Conservation (phyloP, 202 grass and related monocot genomes). For the Panicum virgatum region DNA sequence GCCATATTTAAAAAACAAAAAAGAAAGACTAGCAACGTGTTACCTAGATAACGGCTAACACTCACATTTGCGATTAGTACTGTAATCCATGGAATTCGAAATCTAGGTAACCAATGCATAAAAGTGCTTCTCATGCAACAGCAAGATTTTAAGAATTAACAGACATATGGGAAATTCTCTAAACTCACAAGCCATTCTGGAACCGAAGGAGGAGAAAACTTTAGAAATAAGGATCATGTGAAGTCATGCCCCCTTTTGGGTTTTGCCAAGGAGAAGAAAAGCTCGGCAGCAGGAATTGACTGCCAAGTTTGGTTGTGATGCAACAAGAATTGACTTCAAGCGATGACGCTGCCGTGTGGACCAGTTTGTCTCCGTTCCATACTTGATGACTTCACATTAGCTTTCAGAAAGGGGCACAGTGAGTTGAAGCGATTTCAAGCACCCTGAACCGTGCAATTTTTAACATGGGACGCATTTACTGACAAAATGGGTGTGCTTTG, state of each 20-base stretch:
- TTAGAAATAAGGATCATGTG: not conserved
- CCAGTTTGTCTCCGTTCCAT: constrained; percentile 10
- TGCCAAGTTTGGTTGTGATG: constrained; percentile 18
- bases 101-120: not conserved
- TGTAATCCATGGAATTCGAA: not conserved
- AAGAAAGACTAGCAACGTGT: not conserved
- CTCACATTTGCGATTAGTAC: not conserved
- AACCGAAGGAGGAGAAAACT: not conserved
- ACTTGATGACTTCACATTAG: constrained; percentile 25
- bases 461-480: constrained; percentile 22
- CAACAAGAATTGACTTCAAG: constrained; percentile 32
- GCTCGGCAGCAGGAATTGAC: constrained; percentile 6
- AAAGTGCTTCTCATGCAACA: not conserved
- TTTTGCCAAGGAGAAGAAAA: not conserved
- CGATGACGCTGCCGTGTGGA: constrained; percentile 45
- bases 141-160: not conserved
- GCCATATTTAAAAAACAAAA: not conserved
- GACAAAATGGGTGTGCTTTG: constrained; percentile 14
- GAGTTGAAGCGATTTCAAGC: not conserved
- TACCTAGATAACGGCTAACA: not conserved
- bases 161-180: not conserved
- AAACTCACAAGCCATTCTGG: not conserved
- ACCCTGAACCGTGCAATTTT: not conserved
- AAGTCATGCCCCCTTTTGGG: constrained; percentile 6
- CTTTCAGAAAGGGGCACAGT: constrained; percentile 16